Base-by-base conservation (phyloP, 306 rosid species). In the Datisca glomerata region DNA sequence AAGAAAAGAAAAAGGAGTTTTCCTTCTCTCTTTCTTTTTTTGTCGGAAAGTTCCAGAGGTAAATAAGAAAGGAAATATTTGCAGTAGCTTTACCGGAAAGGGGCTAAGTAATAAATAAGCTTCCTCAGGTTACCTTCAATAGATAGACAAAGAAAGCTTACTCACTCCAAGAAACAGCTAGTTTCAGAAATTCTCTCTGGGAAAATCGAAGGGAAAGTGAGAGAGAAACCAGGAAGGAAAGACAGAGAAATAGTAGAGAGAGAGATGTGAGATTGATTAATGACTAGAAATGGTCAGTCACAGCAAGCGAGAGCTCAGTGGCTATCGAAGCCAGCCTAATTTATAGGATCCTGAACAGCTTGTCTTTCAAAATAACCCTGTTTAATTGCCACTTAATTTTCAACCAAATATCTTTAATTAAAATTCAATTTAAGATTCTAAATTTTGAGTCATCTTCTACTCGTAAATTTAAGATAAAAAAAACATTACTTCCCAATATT, bases 331-430 rank as follows among this genome's bases (percentile, higher is more conserved):
- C 48, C 23, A 12, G 18, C 59, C 79, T 24, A 41, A 58, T 85
- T 69, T 74, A 77, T 74, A 75, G 93, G 78, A 64, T 69, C 63
- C 47, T 49, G 44, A 69, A 65, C 66, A 18, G 64, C 67, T 74
- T 33, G 24, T 31, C 19, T 51, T 51, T 37, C 24, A 51, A 32
- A n/a, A 18, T 57, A 72, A 58, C 46, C 49, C 37, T 66, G 73
- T 58, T 72, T 56, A 46, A 50, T 17, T 2, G 19, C 65, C 46
- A 36, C 49, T 43, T 43, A 19, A 49, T 27, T 31, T 31, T 1
- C 1, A 10, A 31, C 35, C 12, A 31, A 31, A 31, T n/a, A n/a
- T n/a, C n/a, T n/a, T n/a, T n/a, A n/a, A n/a, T n/a, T n/a, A n/a
- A n/a, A n/a, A n/a, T n/a, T n/a, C n/a, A n/a, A n/a, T n/a, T n/a